A percentile compares a stretch with the other conserved stretches of the same genome.
Evolutionary conservation across 805 yeast species (phyloP).

Genomic region (Saturnispora quitensis): DNA sequence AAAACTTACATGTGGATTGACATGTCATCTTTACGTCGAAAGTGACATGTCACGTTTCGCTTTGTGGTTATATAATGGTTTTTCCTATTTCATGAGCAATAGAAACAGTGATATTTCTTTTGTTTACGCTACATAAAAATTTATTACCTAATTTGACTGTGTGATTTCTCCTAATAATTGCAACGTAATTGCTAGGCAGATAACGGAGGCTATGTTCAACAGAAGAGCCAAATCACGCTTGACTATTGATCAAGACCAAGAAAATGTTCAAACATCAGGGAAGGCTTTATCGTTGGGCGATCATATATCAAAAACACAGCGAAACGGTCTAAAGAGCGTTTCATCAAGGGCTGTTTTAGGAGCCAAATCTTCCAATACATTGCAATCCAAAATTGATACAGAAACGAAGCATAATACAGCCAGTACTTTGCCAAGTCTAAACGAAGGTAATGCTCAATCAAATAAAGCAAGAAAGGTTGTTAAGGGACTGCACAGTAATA

Average conservation of each 20-base stretch:
- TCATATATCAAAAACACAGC: not conserved
- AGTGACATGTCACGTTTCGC: not conserved
- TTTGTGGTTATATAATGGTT: not conserved
- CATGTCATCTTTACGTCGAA: not conserved
- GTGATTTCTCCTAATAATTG: not conserved
- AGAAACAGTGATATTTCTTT: not conserved
- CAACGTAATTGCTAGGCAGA: not conserved
- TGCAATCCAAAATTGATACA: not conserved
- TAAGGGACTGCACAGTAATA: not conserved
- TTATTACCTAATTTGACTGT: not conserved
- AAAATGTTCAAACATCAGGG: not conserved
- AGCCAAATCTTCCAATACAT: not conserved
- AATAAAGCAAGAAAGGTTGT: not conserved
- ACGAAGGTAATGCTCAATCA: not conserved
- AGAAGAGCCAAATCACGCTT: not conserved
- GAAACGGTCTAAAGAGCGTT: not conserved
- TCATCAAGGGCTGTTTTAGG: not conserved
- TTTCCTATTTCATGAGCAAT: not conserved
- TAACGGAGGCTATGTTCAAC: not conserved
- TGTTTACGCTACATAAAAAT: not conserved
- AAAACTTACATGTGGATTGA: not conserved
- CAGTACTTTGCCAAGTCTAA: not conserved
- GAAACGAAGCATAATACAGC: not conserved
- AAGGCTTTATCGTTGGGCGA: not conserved
- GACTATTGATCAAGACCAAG: not conserved